Evolutionary conservation across 2,329 filamentous ascomycete genomes (phyloP).

Genomic region (Calycina herbarum): DNA sequence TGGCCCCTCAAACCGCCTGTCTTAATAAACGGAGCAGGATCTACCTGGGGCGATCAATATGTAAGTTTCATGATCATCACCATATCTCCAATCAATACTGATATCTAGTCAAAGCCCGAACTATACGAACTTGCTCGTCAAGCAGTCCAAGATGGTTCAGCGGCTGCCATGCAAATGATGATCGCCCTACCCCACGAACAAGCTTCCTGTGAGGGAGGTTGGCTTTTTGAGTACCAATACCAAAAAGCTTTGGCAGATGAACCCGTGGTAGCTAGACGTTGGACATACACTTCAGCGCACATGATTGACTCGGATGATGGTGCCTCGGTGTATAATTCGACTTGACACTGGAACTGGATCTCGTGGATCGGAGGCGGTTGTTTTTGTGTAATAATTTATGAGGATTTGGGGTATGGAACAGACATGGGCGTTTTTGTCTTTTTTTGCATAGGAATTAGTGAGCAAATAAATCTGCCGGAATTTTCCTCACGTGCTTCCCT

Average conservation of each 20-base stretch:
- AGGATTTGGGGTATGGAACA: no score
- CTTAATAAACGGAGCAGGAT: not conserved
- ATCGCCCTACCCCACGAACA: not conserved
- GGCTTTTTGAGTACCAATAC: not conserved
- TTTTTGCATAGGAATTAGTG: no score
- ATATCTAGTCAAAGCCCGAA: not conserved
- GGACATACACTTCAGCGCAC: not conserved
- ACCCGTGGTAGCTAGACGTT: not conserved
- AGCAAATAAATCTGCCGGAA: no score
- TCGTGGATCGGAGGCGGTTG: no score
- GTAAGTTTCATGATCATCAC: conserved; percentile 2
- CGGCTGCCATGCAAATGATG: not conserved
- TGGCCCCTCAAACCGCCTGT: conserved; percentile 13
- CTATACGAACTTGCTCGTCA: not conserved
- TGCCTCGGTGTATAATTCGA: not conserved
- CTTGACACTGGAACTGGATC: no score
- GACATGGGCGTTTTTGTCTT: no score
- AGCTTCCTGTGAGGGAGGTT: not conserved
- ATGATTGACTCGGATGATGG: not conserved
- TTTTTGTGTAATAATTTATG: no score
- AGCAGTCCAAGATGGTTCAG: not conserved
- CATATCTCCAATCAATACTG: not conserved
- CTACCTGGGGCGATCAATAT: conserved; percentile 18
- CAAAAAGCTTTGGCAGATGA: not conserved
- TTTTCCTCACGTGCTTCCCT: no score